Base-by-base conservation (phyloP, 345 rosid genomes). In the Passiflora organensis region DNA sequence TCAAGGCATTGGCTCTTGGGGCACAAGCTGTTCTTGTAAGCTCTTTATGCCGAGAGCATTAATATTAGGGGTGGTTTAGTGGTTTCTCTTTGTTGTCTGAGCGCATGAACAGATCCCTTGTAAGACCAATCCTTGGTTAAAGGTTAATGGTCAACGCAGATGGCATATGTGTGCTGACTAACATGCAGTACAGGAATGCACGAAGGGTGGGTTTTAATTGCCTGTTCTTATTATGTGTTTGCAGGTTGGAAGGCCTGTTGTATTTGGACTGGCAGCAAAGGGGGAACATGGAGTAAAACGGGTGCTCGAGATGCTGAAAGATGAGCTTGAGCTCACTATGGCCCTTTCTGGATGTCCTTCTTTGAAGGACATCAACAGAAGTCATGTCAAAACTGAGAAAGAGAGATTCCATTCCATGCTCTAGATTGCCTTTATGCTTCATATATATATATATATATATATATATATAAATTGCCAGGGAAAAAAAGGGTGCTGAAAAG, bases 1-100 rank as follows among this genome's bases (percentile, higher is more conserved):
- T 91, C 80, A 88, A 88, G 73, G 93, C 98, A 0, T 66, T 91
- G 57, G 87, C 95, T 13, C 90, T 88, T 1, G 95, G 96, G n/a
- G 98, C 95, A 17, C 74, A 81, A 76, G 90, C 93, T 65, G 85
- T 91, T 51, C 90, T 91, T 51, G 98, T 86, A 75, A 73, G 80
- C 58, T 59, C 43, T 23, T 10, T 18, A 2, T 19, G 10, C 20
- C 32, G 2, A 28, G 32, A 4, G 14, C 4, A 2, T 36, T 4
- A 23, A 3, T 46, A 2, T 36, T 32, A 5, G 39, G 6, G 39
- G 1, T 10, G 32, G 22, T 23, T 37, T 6, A 6, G 23, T 49
- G 14, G 11, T 16, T 36, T 62, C 36, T 17, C 18, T 24, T 48
- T 42, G 37, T 6, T 20, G 2, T 6, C 4, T 6, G 20, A 15